Evolutionary conservation across 148 eudicot species (phyloP).

Genomic region (Chenopodium album): DNA sequence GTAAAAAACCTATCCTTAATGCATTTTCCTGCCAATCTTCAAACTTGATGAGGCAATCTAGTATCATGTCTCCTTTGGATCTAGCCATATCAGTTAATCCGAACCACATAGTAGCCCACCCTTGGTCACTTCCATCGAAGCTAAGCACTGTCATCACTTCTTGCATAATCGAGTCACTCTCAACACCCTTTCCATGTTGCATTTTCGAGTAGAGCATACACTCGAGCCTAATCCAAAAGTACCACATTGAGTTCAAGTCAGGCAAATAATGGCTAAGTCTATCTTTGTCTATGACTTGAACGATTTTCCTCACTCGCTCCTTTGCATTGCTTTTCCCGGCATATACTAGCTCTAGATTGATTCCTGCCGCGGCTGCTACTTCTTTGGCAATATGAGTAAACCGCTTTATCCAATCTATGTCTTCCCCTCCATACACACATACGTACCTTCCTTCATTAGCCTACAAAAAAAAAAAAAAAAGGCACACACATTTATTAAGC

Average conservation of each 20-base stretch:
- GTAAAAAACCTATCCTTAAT: slow-evolving; percentile 48
- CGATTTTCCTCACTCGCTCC: slow-evolving; percentile 45
- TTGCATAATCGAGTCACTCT: slow-evolving; percentile 52
- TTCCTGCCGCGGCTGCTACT: slow-evolving; percentile 37
- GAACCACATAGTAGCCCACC: slow-evolving; percentile 69
- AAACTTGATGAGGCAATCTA: slow-evolving; percentile 39
- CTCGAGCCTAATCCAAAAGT: slow-evolving; percentile 82
- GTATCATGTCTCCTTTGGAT: slow-evolving; percentile 44
- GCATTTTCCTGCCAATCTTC: slow-evolving; percentile 53
- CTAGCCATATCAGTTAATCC: slow-evolving; percentile 55
- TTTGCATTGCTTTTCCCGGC: slow-evolving; percentile 69
- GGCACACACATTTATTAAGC: not conserved
- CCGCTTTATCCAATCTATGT: slow-evolving; percentile 59
- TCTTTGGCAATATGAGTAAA: slow-evolving; percentile 45
- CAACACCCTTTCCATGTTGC: slow-evolving; percentile 50
- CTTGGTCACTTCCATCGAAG: slow-evolving; percentile 69
- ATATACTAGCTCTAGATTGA: slow-evolving; percentile 64
- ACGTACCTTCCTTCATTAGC: slow-evolving; percentile 46
- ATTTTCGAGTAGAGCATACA: slow-evolving; percentile 83
- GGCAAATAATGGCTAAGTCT: slow-evolving; percentile 46
- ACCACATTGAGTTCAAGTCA: slow-evolving; percentile 55
- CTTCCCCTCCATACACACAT: slow-evolving; percentile 85
- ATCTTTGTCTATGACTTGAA: slow-evolving; percentile 29
- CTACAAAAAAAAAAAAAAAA: slow-evolving; percentile 26
- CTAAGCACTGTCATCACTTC: slow-evolving; percentile 67